phyloP scores from a whole-genome alignment of 352 stramenopile species.

The Phytophthora boehmeriae region DNA sequence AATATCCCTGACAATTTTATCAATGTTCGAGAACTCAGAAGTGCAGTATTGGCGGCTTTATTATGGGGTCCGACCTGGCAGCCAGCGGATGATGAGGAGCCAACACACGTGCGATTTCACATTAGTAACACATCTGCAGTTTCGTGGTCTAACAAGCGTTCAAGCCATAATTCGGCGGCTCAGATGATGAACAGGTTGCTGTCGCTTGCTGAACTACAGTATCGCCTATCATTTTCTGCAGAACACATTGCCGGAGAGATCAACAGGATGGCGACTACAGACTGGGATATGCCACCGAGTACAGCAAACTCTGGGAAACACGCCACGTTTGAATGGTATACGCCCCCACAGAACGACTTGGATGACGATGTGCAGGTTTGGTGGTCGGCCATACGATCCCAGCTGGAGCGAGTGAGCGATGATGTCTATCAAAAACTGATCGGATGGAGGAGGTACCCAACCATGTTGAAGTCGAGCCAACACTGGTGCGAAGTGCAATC shows the following conservation, averaged over 20 bases:
- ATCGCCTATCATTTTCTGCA: constrained; percentile 6
- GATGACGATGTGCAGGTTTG: no score
- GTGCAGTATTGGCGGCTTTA: constrained; percentile 6
- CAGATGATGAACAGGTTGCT: constrained; percentile 15
- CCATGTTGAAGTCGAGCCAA: no score
- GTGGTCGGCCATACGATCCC: no score
- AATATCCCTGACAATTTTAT: neutral
- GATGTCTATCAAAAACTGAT: no score
- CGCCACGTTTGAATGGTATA: no score
- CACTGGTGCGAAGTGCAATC: no score
- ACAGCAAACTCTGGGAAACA: no score
- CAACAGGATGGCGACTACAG: constrained; percentile 24
- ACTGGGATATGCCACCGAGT: no score
- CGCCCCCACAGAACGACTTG: no score
- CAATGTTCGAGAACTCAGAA: constrained; percentile 19
- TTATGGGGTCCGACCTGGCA: constrained; percentile 6
- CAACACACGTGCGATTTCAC: constrained; percentile 3
- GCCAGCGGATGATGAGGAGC: neutral
- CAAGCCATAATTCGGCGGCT: neutral
- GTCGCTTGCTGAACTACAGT: constrained; percentile 19
- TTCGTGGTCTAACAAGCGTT: neutral
- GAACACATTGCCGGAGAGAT: constrained; percentile 19
- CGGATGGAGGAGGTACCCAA: no score
- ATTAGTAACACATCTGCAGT: constrained; percentile 22
- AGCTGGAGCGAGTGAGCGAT: no score